phyloP scores from a whole-genome alignment of 441 rosid species.

The Corymbia calophylla region DNA sequence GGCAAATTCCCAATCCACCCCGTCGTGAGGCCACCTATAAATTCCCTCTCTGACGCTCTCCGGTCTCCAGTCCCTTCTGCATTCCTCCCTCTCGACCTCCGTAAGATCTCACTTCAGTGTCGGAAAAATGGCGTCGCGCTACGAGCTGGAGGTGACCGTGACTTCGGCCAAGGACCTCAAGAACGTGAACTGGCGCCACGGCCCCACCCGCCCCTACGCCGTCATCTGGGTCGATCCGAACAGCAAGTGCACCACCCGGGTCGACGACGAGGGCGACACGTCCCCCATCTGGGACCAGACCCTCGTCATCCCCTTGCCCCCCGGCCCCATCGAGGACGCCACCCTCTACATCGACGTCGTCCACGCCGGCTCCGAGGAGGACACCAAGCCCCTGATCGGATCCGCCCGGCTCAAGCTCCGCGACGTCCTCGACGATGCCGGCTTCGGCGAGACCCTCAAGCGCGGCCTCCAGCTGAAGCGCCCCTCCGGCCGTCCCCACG shows the following conservation, averaged over 20 bases:
- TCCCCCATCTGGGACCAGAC: constrained; percentile 58
- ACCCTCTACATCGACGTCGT: constrained; percentile 55
- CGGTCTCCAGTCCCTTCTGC: neutral
- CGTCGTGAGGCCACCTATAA: neutral
- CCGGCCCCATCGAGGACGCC: constrained; percentile 32
- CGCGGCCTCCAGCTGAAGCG: constrained; percentile 58
- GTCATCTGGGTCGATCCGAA: constrained; percentile 56
- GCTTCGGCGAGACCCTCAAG: constrained; percentile 25
- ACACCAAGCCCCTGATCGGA: constrained; percentile 74
- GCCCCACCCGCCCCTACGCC: neutral
- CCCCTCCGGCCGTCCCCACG: constrained; percentile 88
- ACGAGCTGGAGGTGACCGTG: neutral
- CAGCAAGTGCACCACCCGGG: constrained; percentile 45
- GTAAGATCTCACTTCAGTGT: neutral
- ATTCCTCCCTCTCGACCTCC: neutral
- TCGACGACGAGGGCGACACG: constrained; percentile 65
- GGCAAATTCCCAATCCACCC: neutral
- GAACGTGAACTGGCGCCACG: neutral
- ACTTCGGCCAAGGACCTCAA: neutral
- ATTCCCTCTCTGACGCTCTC: neutral
- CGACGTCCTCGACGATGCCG: constrained; percentile 56
- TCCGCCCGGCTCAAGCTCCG: constrained; percentile 49
- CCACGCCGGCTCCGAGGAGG: constrained; percentile 61
- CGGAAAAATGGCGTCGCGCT: neutral
- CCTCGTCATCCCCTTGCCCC: constrained; percentile 31